Percentiles rank a stretch among this genome's conserved stretches.
Evolutionary conservation across 768 basidiomycete species (phyloP).

Genomic region (Auricularia auricula-judae): DNA sequence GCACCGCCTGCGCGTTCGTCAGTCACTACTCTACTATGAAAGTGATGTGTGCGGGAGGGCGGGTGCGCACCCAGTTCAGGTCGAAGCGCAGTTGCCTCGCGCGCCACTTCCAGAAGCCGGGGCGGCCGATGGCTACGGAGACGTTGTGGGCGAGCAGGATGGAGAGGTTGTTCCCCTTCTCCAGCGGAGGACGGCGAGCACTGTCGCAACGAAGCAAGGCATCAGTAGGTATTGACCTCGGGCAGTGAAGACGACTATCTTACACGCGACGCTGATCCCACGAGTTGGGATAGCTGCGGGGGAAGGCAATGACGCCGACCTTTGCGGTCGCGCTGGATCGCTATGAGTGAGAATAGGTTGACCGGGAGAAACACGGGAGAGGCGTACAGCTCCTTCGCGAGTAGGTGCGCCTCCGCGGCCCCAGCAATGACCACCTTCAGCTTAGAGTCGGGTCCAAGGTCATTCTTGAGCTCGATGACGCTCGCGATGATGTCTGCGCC

Average conservation of each 20-base stretch:
- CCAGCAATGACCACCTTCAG: conserved; percentile 43
- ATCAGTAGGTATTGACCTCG: background rate
- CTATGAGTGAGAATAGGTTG: background rate
- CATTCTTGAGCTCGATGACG: conserved; percentile 27
- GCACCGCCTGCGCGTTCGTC: conserved; percentile 21
- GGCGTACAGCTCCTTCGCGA: conserved; percentile 52
- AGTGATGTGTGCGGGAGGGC: background rate
- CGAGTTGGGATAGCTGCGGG: conserved; percentile 53
- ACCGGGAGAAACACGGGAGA: background rate
- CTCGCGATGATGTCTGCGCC: conserved; percentile 32
- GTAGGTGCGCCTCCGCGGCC: conserved; percentile 56
- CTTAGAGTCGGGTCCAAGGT: conserved; percentile 31
- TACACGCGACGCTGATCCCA: conserved; percentile 66
- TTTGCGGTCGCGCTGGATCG: conserved; percentile 33
- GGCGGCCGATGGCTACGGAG: conserved; percentile 9
- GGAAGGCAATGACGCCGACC: conserved; percentile 59
- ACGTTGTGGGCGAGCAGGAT: conserved; percentile 22
- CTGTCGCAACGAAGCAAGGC: conserved; percentile 18
- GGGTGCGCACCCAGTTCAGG: conserved; percentile 57
- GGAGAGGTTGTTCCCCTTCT: conserved; percentile 17
- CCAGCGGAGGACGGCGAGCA: conserved; percentile 27
- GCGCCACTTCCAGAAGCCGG: conserved; percentile 45
- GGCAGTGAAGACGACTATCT: conserved; percentile 11
- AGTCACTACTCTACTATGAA: background rate
- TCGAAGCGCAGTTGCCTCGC: conserved; percentile 74